Percentiles rank a stretch among this genome's conserved stretches.
Evolutionary conservation across 2,329 filamentous ascomycete species (phyloP).

Genomic region (Sporothrix globosa): DNA sequence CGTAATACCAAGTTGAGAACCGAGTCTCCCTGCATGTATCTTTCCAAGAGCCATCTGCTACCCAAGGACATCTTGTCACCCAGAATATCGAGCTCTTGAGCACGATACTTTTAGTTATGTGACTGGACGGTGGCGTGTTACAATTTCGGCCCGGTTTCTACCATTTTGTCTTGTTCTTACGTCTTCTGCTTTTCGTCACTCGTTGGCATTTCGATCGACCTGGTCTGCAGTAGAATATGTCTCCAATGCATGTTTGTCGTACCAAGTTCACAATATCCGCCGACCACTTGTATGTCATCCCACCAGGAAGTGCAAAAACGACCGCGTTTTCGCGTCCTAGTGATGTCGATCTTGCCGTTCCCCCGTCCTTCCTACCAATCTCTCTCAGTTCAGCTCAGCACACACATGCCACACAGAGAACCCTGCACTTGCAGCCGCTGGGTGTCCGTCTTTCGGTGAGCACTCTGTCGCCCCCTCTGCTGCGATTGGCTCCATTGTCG

Average conservation of each 20-base stretch:
- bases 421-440: neutral
- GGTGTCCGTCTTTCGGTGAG: neutral
- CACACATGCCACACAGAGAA: neutral
- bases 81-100: too few relatives aligned
- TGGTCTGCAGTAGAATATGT: neutral
- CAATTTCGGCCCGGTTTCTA: neutral
- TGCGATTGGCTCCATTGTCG: neutral
- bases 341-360: neutral
- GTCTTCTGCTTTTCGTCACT: slow-evolving; percentile 1
- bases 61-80: too few relatives aligned
- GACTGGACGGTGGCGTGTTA: neutral
- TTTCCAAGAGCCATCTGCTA: neutral
- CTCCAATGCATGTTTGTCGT: too few relatives aligned
- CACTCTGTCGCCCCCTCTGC: neutral
- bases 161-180: neutral
- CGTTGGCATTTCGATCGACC: slow-evolving; percentile 14
- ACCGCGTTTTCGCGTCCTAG: neutral
- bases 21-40: neutral
- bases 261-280: too few relatives aligned
- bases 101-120: too few relatives aligned
- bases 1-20: too few relatives aligned
- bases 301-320: neutral
- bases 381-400: neutral
- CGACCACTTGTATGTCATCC: too few relatives aligned
- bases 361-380: too few relatives aligned